Percentiles rank a stretch among this genome's conserved stretches.
These are phyloP conservation scores for Tylopilus felleus DNA, from an alignment of 768 basidiomycete genomes.

Conservation along the genomic window DNA sequence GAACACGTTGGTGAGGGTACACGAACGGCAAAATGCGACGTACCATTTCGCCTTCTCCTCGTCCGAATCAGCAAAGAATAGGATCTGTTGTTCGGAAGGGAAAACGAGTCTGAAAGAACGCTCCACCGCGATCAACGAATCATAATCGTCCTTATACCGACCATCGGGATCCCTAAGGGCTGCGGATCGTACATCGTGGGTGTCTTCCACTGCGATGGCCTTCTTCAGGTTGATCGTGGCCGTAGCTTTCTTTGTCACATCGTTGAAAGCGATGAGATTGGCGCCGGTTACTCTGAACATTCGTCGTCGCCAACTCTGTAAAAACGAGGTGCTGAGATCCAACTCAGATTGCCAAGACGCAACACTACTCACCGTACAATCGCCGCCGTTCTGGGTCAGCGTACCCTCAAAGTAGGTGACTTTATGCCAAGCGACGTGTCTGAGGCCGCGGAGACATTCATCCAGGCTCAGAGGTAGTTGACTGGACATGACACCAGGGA, in stretches of 20 bases:
- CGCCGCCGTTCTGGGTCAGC: slow-evolving; percentile 90
- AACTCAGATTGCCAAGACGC: background rate
- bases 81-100: slow-evolving; percentile 70
- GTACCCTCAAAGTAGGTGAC: slow-evolving; percentile 91
- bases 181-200: slow-evolving; percentile 54
- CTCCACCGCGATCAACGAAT: slow-evolving; percentile 66
- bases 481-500: slow-evolving; percentile 76
- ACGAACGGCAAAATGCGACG: slow-evolving; percentile 19
- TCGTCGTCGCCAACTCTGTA: slow-evolving; percentile 77
- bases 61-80: slow-evolving; percentile 89
- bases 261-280: slow-evolving; percentile 86
- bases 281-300: slow-evolving; percentile 82
- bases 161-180: slow-evolving; percentile 47
- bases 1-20: background rate
- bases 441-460: slow-evolving; percentile 83
- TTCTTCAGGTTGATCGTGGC: slow-evolving; percentile 90
- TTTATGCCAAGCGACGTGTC: slow-evolving; percentile 93
- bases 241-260: slow-evolving; percentile 86
- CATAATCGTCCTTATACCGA: slow-evolving; percentile 51
- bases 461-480: slow-evolving; percentile 90
- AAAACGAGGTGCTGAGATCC: background rate
- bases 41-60: slow-evolving; percentile 87
- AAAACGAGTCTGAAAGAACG: slow-evolving; percentile 86
- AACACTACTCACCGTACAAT: slow-evolving; percentile 67
- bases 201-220: slow-evolving; percentile 73